phyloP scores from a whole-genome alignment of 2,329 filamentous ascomycete species.

The Reticulascus tulasneorum region DNA sequence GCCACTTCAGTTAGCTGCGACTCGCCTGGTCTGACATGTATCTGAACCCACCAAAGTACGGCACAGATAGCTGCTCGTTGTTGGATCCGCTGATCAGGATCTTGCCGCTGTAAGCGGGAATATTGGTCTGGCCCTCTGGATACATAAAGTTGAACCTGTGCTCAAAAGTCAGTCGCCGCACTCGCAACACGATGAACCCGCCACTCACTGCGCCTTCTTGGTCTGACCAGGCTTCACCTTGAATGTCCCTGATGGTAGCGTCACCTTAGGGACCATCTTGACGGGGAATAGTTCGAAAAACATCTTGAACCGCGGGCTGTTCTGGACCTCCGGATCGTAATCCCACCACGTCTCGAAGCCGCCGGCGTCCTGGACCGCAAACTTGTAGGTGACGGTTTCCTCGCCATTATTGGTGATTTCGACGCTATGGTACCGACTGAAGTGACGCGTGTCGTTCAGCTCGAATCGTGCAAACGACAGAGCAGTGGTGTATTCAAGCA shows the following conservation, averaged over 20 bases:
- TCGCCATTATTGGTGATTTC: conserved; percentile 32
- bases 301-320: conserved; percentile 8
- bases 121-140: conserved; percentile 17
- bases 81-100: conserved; percentile 25
- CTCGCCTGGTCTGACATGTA: not conserved
- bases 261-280: conserved; percentile 5
- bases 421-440: conserved; percentile 20
- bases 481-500: conserved; percentile 30
- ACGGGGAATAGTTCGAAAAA: conserved; percentile 5
- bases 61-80: conserved; percentile 24
- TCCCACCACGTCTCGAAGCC: conserved; percentile 27
- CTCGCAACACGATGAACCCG: not conserved
- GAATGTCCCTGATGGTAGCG: conserved; percentile 1
- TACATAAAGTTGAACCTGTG: conserved; percentile 21
- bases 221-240: conserved; percentile 7
- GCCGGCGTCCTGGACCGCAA: conserved; percentile 24
- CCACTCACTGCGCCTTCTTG: conserved; percentile 1
- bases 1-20: not conserved
- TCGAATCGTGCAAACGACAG: conserved; percentile 30
- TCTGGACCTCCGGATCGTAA: not conserved
- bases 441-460: conserved; percentile 38
- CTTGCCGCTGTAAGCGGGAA: conserved; percentile 28
- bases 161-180: not conserved
- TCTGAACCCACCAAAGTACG: conserved; percentile 23
- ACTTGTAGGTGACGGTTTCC: conserved; percentile 27